Base-by-base conservation (phyloP, 2,329 filamentous ascomycete species). In the Arthrinium phaeospermum region DNA sequence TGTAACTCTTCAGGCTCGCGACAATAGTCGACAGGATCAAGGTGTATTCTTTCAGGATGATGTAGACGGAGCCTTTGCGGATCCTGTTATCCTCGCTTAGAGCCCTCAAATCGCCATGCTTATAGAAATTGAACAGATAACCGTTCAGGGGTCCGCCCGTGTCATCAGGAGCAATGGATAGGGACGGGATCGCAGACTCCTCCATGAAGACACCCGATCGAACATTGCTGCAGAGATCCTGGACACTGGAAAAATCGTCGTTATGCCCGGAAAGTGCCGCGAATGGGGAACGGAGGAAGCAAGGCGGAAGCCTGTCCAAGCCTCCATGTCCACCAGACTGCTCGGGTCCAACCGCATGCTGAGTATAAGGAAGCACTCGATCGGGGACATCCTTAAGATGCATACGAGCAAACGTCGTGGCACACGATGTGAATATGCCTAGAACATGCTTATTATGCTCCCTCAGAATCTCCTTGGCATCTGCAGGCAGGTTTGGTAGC, bases 71-170 rank as follows among this genome's bases (percentile, higher is more conserved):
- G 5, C 89, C 88, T 1, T 84, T 82, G 64, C 88, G 89, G 77
- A 96, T 91, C 3, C 87, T 85, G 78, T 96, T 95, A 44, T 90
- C 91, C 0, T 80, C 82, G 16, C 89, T 87, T 2, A 95, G 82
- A 0, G 90, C 87, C 1, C 85, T 79, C 30, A 91, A 79, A 77
- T 92, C 89, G 4, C 92, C 93, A 76, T 95, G 91, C 80, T 90
- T 93, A 85, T 90, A 95, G 81, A 95, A 96, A 80, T 95, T 92
- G 73, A 92, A 90, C 0, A 95, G 82, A 77, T 93, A 93, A 0
- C 91, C 90, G 75, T 94, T 94, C 73, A 91, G 85, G 0, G 87
- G 88, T 16, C 73, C 81, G 74, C 72, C 69, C 3, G 86, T 84
- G 70, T 92, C 88, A 37, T 90, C 83, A 0, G 89, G 88, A 75